Evolutionary conservation across 257 asterid species (phyloP).

Genomic region (Capsicum chinense): DNA sequence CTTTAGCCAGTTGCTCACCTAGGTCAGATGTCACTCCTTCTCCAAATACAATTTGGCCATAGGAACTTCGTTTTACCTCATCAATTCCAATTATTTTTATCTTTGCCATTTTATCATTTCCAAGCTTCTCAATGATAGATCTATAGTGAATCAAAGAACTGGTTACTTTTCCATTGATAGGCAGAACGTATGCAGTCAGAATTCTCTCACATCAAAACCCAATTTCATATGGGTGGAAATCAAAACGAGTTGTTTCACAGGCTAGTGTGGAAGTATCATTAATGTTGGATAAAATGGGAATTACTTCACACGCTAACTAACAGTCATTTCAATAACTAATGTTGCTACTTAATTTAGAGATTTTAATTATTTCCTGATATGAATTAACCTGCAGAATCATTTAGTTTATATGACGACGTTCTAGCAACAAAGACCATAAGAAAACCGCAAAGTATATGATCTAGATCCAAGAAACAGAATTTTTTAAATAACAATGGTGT

Average conservation of each 20-base stretch:
- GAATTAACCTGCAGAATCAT: not conserved
- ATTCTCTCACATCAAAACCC: slow-evolving; percentile 3
- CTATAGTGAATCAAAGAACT: slow-evolving; percentile 44
- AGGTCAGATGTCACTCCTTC: slow-evolving; percentile 75
- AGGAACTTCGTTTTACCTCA: slow-evolving; percentile 77
- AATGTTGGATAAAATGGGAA: not conserved
- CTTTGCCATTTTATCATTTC: slow-evolving; percentile 64
- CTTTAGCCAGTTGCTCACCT: slow-evolving; percentile 84
- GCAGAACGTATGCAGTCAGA: not conserved
- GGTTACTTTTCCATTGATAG: slow-evolving; percentile 7
- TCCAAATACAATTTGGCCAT: slow-evolving; percentile 84
- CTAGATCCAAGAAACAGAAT: not conserved
- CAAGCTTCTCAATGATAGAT: slow-evolving; percentile 77
- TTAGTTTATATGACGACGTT: not conserved
- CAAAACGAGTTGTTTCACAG: not conserved
- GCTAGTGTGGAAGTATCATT: not conserved
- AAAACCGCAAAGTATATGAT: not conserved
- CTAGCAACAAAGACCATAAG: not conserved
- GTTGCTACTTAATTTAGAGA: not conserved
- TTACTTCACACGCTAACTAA: slow-evolving; percentile 3
- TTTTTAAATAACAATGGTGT: not conserved
- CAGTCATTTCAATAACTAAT: slow-evolving; percentile 3
- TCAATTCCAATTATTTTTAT: slow-evolving; percentile 64
- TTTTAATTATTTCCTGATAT: not conserved
- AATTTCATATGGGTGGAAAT: slow-evolving; percentile 1